Conservation (phyloP, 306 rosid species). For the Trifolium subterraneum region DNA sequence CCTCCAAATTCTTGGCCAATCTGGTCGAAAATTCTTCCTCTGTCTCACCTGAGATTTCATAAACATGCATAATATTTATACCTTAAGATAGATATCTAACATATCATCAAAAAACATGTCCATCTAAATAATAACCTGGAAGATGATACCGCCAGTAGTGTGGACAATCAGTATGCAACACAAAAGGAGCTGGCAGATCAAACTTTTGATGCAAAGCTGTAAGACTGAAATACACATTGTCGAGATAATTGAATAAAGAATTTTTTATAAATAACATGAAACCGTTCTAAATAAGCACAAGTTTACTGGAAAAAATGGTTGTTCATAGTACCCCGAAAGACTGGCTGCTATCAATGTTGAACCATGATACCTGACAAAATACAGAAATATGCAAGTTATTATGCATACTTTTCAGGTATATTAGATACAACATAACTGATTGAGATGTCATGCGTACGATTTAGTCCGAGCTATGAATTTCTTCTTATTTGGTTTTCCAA, state of each 20-base stretch:
- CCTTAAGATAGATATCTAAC: conserved; percentile 19
- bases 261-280: conserved; percentile 17
- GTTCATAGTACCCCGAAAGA: conserved; percentile 81
- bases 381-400: conserved; percentile 34
- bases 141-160: conserved; percentile 96
- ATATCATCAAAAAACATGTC: conserved; percentile 22
- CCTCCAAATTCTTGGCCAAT: conserved; percentile 84
- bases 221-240: conserved; percentile 61
- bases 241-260: conserved; percentile 26
- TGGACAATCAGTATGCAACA: conserved; percentile 93
- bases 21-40: conserved; percentile 94
- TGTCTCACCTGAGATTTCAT: conserved; percentile 78
- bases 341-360: conserved; percentile 90
- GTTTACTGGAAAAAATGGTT: conserved; percentile 5
- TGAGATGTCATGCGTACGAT: conserved; percentile 63
- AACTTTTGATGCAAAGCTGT: conserved; percentile 90
- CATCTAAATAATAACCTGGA: conserved; percentile 70
- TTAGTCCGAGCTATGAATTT: conserved; percentile 89
- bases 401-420: conserved; percentile 37
- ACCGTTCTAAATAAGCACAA: not conserved
- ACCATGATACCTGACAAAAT: conserved; percentile 84
- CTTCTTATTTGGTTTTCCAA: conserved; percentile 90
- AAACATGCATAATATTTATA: conserved; percentile 34
- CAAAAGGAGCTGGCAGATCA: conserved; percentile 96
- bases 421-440: conserved; percentile 37